Evolutionary conservation across 2,329 filamentous ascomycete genomes (phyloP).

Genomic region (Venturia effusa): DNA sequence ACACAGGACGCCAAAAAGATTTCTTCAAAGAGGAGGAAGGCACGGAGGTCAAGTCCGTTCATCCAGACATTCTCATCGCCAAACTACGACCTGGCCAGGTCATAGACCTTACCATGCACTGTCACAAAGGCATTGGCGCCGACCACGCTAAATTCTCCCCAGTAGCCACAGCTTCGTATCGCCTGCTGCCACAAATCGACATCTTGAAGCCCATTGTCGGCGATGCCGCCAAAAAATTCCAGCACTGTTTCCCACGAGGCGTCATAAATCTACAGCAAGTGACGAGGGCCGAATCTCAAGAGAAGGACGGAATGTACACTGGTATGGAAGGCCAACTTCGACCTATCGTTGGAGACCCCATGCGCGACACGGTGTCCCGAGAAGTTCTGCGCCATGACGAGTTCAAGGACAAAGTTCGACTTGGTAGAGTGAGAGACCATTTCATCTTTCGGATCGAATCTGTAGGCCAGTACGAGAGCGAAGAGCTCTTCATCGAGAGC

Average conservation of each 20-base stretch:
- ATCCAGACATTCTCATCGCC: slow-evolving; percentile 87
- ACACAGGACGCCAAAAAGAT: slow-evolving; percentile 54
- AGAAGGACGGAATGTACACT: slow-evolving; percentile 54
- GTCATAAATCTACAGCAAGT: slow-evolving; percentile 74
- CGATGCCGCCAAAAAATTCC: slow-evolving; percentile 78
- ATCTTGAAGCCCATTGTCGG: slow-evolving; percentile 79
- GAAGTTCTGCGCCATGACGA: slow-evolving; percentile 87
- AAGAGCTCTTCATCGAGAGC: slow-evolving; percentile 84
- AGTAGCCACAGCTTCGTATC: slow-evolving; percentile 88
- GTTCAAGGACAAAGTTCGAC: slow-evolving; percentile 90
- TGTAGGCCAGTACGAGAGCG: slow-evolving; percentile 88
- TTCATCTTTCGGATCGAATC: slow-evolving; percentile 97
- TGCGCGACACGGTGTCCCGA: slow-evolving; percentile 90
- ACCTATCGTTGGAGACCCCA: slow-evolving; percentile 76
- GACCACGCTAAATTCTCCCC: slow-evolving; percentile 98
- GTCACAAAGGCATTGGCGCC: slow-evolving; percentile 84
- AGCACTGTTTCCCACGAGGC: slow-evolving; percentile 75
- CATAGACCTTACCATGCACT: slow-evolving; percentile 80
- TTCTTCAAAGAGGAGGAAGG: slow-evolving; percentile 28
- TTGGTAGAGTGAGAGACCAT: slow-evolving; percentile 83
- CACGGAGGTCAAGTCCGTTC: slow-evolving; percentile 62
- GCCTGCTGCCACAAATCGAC: slow-evolving; percentile 76
- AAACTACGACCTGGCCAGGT: slow-evolving; percentile 87
- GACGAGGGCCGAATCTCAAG: slow-evolving; percentile 52
- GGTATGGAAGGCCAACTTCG: slow-evolving; percentile 70